Evolutionary conservation across 495 filamentous ascomycete species (phyloP), one percentile per base, ranked within the genome.

Genomic region (Penicillium dipodomyicola): DNA sequence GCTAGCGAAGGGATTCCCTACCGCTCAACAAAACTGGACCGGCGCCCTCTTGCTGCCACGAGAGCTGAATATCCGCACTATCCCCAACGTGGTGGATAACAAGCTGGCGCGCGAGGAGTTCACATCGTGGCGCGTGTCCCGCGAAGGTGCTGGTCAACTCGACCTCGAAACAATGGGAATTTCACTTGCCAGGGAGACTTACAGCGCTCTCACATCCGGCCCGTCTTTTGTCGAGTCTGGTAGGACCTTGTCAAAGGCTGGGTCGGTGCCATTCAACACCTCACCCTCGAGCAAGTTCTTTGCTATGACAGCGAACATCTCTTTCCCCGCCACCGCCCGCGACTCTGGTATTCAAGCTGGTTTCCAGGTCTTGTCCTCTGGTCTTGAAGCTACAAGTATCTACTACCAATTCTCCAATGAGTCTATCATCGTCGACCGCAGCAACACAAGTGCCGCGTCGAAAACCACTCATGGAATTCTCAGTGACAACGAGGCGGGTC

Each of bases 351-450:
- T 65, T 10, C 53, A 60, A 22, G 46, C 57, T 17, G 63, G 63
- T 1, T 65, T 65, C 63, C 40, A 60, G 54, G 52, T 65, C 14
- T 45, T 65, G 12, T 35, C 63, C 0, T 65, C 63, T 0, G 54
- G 56, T 8, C 37, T 52, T 25, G 63, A 65, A 23, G 25, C 29
- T 15, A 65, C 63, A 5, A 60, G 33, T 8, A 50, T 65, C 42
- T 65, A 62, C 35, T 65, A 65, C 51, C 63, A 65, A 52, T 65
- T 65, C 51, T 60, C 59, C 1, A 65, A 65, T 11, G 63, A 65
- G 33, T 65, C 63, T 20, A 52, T 65, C n/a, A 55, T 65, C 22
- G 27, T 65, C 12, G 60, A 65, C 12, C 53, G 63, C 35, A 59
- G 47, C 30, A 54, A 60, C 29, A 65, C 63, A 41, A 65, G 63